A percentile compares a stretch with the other conserved stretches of the same genome.
phyloP scores from a whole-genome alignment of 1,284 basidiomycete genomes.

The Melanopsichium pennsylvanicum region DNA sequence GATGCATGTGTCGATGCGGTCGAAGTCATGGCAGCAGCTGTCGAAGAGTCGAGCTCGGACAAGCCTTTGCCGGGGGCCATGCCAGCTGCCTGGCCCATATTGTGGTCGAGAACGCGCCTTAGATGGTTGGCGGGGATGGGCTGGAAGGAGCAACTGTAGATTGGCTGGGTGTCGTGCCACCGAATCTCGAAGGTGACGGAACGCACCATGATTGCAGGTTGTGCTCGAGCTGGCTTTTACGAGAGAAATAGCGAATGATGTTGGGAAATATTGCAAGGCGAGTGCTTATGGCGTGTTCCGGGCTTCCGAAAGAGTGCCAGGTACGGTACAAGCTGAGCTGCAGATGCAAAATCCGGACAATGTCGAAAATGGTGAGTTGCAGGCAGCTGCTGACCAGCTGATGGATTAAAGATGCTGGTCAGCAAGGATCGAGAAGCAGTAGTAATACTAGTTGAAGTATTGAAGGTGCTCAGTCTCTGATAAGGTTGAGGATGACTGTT shows the following conservation, averaged over 20 bases:
- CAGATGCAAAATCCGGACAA: no score
- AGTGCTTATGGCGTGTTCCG: no score
- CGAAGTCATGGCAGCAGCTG: constrained; percentile 12
- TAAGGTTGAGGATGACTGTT: background rate
- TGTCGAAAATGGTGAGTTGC: no score
- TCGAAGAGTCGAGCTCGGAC: constrained; percentile 20
- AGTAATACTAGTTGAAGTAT: background rate
- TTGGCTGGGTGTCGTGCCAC: constrained; percentile 65
- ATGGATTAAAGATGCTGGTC: no score
- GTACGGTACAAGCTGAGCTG: no score
- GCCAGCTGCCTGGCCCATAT: constrained; percentile 61
- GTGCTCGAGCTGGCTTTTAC: background rate
- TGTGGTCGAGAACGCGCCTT: constrained; percentile 60
- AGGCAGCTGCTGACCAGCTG: no score
- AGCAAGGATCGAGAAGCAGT: background rate
- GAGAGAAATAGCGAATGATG: background rate
- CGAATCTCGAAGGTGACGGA: constrained; percentile 65
- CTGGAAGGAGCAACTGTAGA: constrained; percentile 63
- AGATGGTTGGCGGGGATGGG: constrained; percentile 57
- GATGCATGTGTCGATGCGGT: constrained; percentile 5
- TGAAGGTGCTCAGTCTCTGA: background rate
- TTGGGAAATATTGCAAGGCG: no score
- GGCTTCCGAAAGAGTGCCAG: no score
- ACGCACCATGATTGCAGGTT: constrained; percentile 56
- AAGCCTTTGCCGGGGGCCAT: constrained; percentile 56